Conservation (phyloP, 2,329 filamentous ascomycete genomes). For the Aspergillus sp. region DNA sequence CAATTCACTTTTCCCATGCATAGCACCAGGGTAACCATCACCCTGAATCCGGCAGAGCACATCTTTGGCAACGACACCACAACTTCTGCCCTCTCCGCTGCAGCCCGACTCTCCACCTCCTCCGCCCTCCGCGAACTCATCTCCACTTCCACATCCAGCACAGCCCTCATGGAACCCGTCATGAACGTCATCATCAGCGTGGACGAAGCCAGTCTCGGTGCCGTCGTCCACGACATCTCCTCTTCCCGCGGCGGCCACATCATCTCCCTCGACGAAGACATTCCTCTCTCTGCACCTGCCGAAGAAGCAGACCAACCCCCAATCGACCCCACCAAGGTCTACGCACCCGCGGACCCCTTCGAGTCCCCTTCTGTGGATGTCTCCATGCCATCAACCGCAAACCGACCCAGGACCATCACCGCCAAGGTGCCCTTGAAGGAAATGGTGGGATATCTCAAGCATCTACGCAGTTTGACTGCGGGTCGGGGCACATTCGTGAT, state of each 20-base stretch:
- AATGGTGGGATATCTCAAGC: slow-evolving; percentile 92
- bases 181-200: slow-evolving; percentile 87
- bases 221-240: slow-evolving; percentile 76
- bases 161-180: slow-evolving; percentile 82
- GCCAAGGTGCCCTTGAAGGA: slow-evolving; percentile 90
- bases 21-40: slow-evolving; percentile 65
- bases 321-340: slow-evolving; percentile 72
- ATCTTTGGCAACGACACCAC: slow-evolving; percentile 64
- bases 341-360: slow-evolving; percentile 84
- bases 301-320: slow-evolving; percentile 27
- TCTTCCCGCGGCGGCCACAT: slow-evolving; percentile 70
- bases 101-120: slow-evolving; percentile 63
- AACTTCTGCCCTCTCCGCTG: slow-evolving; percentile 63
- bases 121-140: slow-evolving; percentile 58
- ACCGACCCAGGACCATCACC: slow-evolving; percentile 61
- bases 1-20: slow-evolving; percentile 76
- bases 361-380: slow-evolving; percentile 18
- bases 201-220: slow-evolving; percentile 74
- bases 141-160: slow-evolving; percentile 39
- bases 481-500: slow-evolving; percentile 76
- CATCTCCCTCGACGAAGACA: slow-evolving; percentile 60
- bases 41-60: slow-evolving; percentile 61
- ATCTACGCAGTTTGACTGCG: slow-evolving; percentile 80
- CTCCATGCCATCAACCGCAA: slow-evolving; percentile 25
- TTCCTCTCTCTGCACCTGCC: slow-evolving; percentile 16